Evolutionary conservation across 2,329 filamentous ascomycete species (phyloP).

Genomic region (Amylocarpus encephaloides): DNA sequence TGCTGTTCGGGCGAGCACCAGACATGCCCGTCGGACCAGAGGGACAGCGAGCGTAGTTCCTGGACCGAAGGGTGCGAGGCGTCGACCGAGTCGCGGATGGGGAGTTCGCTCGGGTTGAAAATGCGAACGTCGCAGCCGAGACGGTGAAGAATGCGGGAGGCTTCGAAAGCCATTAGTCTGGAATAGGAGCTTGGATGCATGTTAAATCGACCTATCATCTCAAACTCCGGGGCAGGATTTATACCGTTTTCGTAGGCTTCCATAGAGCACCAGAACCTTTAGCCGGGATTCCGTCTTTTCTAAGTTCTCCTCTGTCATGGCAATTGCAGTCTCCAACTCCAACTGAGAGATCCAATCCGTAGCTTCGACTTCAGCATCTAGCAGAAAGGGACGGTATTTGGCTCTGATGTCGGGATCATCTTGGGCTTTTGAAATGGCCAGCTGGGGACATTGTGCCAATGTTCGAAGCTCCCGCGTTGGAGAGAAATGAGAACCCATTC

Average conservation of each 20-base stretch:
- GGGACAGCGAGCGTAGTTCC: constrained; percentile 53
- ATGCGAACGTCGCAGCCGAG: constrained; percentile 62
- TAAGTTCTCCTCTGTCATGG: constrained; percentile 45
- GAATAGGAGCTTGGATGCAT: constrained; percentile 50
- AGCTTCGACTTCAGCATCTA: constrained; percentile 32
- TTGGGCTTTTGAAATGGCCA: constrained; percentile 40
- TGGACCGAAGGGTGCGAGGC: constrained; percentile 53
- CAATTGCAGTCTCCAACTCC: constrained; percentile 46
- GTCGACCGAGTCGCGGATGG: constrained; percentile 57
- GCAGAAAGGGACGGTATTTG: constrained; percentile 52
- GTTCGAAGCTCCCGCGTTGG: neutral
- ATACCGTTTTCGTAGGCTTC: constrained; percentile 45
- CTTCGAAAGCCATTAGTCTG: constrained; percentile 52
- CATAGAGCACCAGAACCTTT: constrained; percentile 54
- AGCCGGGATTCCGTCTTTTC: constrained; percentile 33
- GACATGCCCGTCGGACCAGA: constrained; percentile 60
- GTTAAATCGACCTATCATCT: neutral
- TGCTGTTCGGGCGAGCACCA: constrained; percentile 64
- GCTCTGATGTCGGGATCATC: constrained; percentile 42
- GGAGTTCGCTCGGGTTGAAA: constrained; percentile 51
- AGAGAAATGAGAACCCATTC: constrained; percentile 1
- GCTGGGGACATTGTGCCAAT: constrained; percentile 4
- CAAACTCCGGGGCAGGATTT: neutral
- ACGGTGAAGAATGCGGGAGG: constrained; percentile 52
- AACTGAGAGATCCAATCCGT: constrained; percentile 51